phyloP scores from a whole-genome alignment of 2,329 filamentous ascomycete species.

The Zymoseptoria tritici region DNA sequence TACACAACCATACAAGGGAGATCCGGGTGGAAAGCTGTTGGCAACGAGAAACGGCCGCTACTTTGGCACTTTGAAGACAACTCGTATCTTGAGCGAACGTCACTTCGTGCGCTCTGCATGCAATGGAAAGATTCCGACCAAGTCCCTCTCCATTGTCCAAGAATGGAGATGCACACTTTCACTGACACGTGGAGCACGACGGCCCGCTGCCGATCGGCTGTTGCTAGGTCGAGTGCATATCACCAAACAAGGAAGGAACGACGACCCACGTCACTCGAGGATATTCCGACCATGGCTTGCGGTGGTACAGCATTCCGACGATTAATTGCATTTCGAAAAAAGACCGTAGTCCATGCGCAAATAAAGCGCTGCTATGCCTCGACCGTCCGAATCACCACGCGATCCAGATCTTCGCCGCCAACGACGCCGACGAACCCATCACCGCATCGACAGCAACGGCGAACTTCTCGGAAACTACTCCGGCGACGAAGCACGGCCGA shows the following conservation, averaged over 20 bases:
- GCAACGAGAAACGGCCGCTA: too few relatives aligned
- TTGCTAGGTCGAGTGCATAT: neutral
- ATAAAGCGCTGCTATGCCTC: neutral
- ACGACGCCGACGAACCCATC: constrained; percentile 27
- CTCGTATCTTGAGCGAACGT: too few relatives aligned
- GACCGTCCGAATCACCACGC: constrained; percentile 2
- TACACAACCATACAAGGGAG: too few relatives aligned
- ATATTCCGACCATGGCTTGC: neutral
- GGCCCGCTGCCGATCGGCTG: neutral
- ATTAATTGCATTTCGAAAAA: neutral
- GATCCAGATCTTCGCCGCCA: constrained; percentile 26
- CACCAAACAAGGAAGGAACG: neutral
- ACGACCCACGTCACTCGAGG: neutral
- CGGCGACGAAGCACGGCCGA: constrained; percentile 6
- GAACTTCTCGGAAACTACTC: constrained; percentile 19
- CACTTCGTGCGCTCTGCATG: too few relatives aligned
- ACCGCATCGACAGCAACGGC: constrained; percentile 30
- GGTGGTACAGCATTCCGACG: neutral
- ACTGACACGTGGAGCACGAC: too few relatives aligned
- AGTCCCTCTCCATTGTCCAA: too few relatives aligned
- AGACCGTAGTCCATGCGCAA: too few relatives aligned
- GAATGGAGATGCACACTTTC: neutral
- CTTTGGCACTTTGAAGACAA: too few relatives aligned
- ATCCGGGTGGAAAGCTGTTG: too few relatives aligned
- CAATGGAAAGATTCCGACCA: too few relatives aligned